Percentiles rank a stretch among this genome's conserved stretches.
Evolutionary conservation across 345 rosid genomes (phyloP).

Genomic region (Mallotus nudiflorus): DNA sequence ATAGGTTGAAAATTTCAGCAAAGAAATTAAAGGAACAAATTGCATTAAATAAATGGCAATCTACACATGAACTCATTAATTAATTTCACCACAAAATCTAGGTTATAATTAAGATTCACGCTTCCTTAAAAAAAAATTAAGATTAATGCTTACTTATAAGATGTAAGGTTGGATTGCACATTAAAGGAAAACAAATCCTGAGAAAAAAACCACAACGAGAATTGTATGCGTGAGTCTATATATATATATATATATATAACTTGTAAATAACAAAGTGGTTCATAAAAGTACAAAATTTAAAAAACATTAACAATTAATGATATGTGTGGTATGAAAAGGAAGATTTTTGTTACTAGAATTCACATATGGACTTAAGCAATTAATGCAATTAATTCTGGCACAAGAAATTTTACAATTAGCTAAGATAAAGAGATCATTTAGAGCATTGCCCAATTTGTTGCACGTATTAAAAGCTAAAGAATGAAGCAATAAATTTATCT

Average conservation of each 20-base stretch:
- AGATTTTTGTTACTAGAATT: neutral
- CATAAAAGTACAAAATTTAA: neutral
- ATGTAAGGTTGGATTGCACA: constrained; percentile 4
- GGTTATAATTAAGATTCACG: too few relatives aligned
- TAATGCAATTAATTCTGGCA: neutral
- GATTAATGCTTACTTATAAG: neutral
- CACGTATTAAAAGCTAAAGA: neutral
- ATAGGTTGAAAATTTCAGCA: too few relatives aligned
- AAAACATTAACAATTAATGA: too few relatives aligned
- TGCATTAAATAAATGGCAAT: too few relatives aligned
- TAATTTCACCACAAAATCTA: too few relatives aligned
- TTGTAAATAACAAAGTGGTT: too few relatives aligned
- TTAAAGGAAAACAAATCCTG: neutral
- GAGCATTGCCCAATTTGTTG: neutral
- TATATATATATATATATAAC: too few relatives aligned
- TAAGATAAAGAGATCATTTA: neutral
- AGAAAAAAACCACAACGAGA: neutral
- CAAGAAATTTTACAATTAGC: neutral
- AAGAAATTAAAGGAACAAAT: too few relatives aligned
- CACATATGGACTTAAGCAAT: neutral
- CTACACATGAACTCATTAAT: too few relatives aligned
- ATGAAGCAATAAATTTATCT: neutral
- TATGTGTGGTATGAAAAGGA: too few relatives aligned
- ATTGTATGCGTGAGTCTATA: too few relatives aligned
- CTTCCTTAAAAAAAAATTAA: too few relatives aligned